Conservation (phyloP, 495 filamentous ascomycete species). For the Penicillium lividum region DNA sequence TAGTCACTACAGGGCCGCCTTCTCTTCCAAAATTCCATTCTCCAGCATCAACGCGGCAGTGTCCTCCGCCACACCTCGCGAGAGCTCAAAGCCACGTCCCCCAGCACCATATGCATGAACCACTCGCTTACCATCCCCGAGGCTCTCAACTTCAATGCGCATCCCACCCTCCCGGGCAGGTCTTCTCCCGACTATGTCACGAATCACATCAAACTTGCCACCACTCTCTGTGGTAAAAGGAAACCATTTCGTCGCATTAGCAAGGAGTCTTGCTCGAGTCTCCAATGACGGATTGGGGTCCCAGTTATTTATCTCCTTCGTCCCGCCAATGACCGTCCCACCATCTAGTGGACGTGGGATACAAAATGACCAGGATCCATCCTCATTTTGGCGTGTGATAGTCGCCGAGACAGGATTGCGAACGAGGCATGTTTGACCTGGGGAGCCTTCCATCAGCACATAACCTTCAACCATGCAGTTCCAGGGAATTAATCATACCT, state of each 20-base stretch:
- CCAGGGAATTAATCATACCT: conserved; percentile 31
- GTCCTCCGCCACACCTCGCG: conserved; percentile 45
- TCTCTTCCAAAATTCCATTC: conserved; percentile 29
- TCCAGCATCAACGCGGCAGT: conserved; percentile 33
- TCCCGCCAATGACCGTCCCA: conserved; percentile 64
- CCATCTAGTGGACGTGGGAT: conserved; percentile 60
- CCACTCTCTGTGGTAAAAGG: conserved; percentile 39
- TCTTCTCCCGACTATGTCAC: conserved; percentile 47
- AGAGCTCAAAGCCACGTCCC: conserved; percentile 57
- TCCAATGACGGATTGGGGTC: conserved; percentile 47
- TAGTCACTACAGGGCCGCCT: conserved; percentile 28
- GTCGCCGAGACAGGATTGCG: conserved; percentile 51
- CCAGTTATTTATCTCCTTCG: conserved; percentile 61
- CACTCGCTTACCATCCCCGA: conserved; percentile 31
- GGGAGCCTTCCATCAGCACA: background rate
- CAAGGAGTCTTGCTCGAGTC: conserved; percentile 48
- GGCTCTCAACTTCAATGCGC: conserved; percentile 42
- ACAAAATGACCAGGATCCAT: conserved; percentile 62
- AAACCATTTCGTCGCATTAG: conserved; percentile 46
- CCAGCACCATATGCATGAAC: conserved; percentile 67
- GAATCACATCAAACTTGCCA: conserved; percentile 46
- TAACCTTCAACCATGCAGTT: background rate
- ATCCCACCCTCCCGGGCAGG: conserved; percentile 47
- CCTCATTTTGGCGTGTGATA: conserved; percentile 59
- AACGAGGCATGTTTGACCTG: conserved; percentile 48